Base-by-base conservation (phyloP, 805 yeast genomes). In the Zygoascus biomembranicola region DNA sequence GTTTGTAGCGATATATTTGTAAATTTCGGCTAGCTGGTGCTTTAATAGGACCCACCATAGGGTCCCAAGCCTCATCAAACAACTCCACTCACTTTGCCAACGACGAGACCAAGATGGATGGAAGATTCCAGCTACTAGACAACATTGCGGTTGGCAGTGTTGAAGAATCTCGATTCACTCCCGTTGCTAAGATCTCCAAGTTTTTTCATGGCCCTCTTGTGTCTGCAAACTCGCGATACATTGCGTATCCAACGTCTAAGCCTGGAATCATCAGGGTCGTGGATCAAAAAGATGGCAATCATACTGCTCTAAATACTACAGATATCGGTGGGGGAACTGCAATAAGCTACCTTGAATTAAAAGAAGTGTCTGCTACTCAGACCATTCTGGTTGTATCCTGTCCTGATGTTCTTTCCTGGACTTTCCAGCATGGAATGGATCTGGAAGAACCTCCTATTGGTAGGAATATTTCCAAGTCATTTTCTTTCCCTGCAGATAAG, bases 241-340 rank as follows among this genome's bases (percentile, higher is more conserved):
- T 61, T 41, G 61, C 54, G 16, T 61, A 59, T 48, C 53, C 63
- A 1, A 51, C 63, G 1, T 53, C 61, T 13, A 59, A 59, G 48
- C 52, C 49, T 13, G 59, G 63, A 10, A 35, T 52, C 23, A 32
- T 61, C 16, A 47, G 62, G 32, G 58, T 59, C n/a, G 58, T 61
- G 35, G 46, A 54, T 14, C 63, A 60, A 37, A 54, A 53, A 19
- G 58, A 59, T 48, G 62, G 59, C 13, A 31, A 51, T 13, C 55
- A 57, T 50, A 44, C 57, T 19, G 51, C 57, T 8, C 49, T 59
- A 18, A 44, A 43, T 47, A 50, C 45, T 16, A 53, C 20, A 13
- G 52, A 46, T 13, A 23, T 32, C 14, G 49, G 50, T n/a, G 53
- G 44, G 3, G 18, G 44, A 4, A 20, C 28, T 10, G 23, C 4